Base-by-base conservation (phyloP, 2,329 filamentous ascomycete genomes). In the Epichloe sibirici region DNA sequence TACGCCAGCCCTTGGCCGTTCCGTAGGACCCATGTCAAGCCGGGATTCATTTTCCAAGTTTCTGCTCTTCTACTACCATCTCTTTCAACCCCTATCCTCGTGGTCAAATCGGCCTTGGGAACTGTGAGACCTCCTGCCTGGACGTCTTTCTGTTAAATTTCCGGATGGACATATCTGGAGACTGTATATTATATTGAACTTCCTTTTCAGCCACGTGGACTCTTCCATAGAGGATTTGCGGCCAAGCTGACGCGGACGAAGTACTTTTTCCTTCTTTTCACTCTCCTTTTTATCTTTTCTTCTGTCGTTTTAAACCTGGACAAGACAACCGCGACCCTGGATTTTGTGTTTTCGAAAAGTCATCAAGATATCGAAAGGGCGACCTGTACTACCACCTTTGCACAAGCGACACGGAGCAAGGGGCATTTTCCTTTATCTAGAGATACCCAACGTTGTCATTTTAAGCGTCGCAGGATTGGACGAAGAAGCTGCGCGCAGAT, bases 401-500 rank as follows among this genome's bases (percentile, higher is more conserved):
- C 62, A 59, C 45, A 57, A 55, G 55, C 56, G 51, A 55, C 51
- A 17, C 28, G 48, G 51, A 55, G 59, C 59, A 58, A 58, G 64
- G 62, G 59, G 59, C 59, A 57, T 62, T 65, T 61, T 65, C 61
- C 45, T 23, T 62, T 62, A 62, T 66, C 60, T 66, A 59, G 61
- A 66, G 66, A 68, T 68, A 68, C 66, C 66, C 66, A 63, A 57
- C 59, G 57, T 60, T 57, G 54, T 40, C 31, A 45, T 57, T 35
- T 49, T 37, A 43, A 50, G 51, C 51, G 50, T 52, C 42, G 50
- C 39, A 28, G 53, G 42, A 54, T 42, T 13, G 34, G 49, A 28
- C 52, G 42, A 51, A 39, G 39, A 56, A 45, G 54, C 51, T 54
- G 49, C 50, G 46, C 31, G 40, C 49, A 35, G 53, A 53, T 39